These are phyloP conservation scores for Phytophthora quininea DNA, from an alignment of 352 stramenopile genomes.

Conservation along the genomic window DNA sequence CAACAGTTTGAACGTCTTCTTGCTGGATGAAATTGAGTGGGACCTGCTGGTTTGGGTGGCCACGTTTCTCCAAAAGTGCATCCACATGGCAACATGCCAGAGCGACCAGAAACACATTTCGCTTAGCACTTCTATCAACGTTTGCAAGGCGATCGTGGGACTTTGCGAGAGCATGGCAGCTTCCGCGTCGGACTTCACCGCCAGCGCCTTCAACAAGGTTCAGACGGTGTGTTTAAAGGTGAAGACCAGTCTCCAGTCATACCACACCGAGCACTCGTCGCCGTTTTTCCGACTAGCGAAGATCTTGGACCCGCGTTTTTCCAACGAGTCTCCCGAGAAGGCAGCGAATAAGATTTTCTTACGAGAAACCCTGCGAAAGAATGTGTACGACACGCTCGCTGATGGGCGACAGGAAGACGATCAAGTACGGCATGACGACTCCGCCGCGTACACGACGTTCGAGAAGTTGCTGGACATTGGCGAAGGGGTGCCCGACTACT, in stretches of 20 bases:
- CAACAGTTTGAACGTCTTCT: slow-evolving; percentile 77
- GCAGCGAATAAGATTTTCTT: slow-evolving; percentile 77
- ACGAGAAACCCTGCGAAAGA: slow-evolving; percentile 77
- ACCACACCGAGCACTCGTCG: slow-evolving; percentile 72
- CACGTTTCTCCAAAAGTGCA: slow-evolving; percentile 78
- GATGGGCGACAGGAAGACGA: slow-evolving; percentile 63
- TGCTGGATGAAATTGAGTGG: slow-evolving; percentile 82
- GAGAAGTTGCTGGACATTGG: slow-evolving; percentile 84
- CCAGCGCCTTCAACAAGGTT: slow-evolving; percentile 62
- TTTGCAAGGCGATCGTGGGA: slow-evolving; percentile 81
- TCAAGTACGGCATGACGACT: slow-evolving; percentile 60
- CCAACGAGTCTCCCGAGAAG: slow-evolving; percentile 83
- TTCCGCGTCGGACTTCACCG: slow-evolving; percentile 63
- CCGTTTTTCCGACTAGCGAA: slow-evolving; percentile 78
- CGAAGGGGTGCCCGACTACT: slow-evolving; percentile 78
- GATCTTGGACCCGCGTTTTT: slow-evolving; percentile 81
- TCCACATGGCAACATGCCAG: slow-evolving; percentile 81
- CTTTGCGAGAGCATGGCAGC: slow-evolving; percentile 74
- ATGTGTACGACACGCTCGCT: slow-evolving; percentile 65
- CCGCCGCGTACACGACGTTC: slow-evolving; percentile 79
- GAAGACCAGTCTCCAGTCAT: slow-evolving; percentile 68
- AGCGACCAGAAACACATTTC: slow-evolving; percentile 83
- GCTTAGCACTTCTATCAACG: slow-evolving; percentile 79
- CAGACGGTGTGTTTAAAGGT: slow-evolving; percentile 80
- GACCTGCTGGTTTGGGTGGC: slow-evolving; percentile 75